Evolutionary conservation across 768 basidiomycete genomes (phyloP).

Genomic region (Russula vinacea): DNA sequence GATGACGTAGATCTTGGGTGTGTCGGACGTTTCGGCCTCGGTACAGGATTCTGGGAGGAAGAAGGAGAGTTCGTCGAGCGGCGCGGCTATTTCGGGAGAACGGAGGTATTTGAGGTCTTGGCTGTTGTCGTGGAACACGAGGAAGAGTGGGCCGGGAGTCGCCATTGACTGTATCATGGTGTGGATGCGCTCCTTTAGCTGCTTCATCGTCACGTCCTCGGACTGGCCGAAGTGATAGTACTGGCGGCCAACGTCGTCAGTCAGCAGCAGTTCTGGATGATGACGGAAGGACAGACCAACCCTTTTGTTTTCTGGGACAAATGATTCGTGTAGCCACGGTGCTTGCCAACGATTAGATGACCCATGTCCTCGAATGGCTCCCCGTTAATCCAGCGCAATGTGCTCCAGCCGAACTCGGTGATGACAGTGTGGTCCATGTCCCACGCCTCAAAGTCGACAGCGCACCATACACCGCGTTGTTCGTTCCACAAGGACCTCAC

Average conservation of each 20-base stretch:
- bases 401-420: slow-evolving; percentile 82
- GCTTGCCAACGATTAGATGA: slow-evolving; percentile 65
- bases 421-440: slow-evolving; percentile 68
- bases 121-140: slow-evolving; percentile 76
- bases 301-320: slow-evolving; percentile 62
- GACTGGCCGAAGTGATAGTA: slow-evolving; percentile 65
- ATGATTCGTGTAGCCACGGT: slow-evolving; percentile 53
- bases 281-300: slow-evolving; percentile 38
- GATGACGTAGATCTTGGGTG: slow-evolving; percentile 57
- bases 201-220: slow-evolving; percentile 48
- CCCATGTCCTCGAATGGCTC: slow-evolving; percentile 47
- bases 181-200: slow-evolving; percentile 52
- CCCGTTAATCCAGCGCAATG: slow-evolving; percentile 54
- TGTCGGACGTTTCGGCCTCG: slow-evolving; percentile 37
- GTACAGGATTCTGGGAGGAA: slow-evolving; percentile 51
- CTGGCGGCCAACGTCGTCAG: slow-evolving; percentile 40
- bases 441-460: slow-evolving; percentile 84
- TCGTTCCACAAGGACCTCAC: slow-evolving; percentile 60
- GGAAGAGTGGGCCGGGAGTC: slow-evolving; percentile 58
- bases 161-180: slow-evolving; percentile 43
- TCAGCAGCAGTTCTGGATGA: background rate
- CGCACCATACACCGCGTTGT: slow-evolving; percentile 67
- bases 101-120: slow-evolving; percentile 78
- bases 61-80: slow-evolving; percentile 50
- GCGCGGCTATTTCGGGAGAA: slow-evolving; percentile 48